Evolutionary conservation across 352 stramenopile species (phyloP).

Genomic region (Phytophthora parvispora): DNA sequence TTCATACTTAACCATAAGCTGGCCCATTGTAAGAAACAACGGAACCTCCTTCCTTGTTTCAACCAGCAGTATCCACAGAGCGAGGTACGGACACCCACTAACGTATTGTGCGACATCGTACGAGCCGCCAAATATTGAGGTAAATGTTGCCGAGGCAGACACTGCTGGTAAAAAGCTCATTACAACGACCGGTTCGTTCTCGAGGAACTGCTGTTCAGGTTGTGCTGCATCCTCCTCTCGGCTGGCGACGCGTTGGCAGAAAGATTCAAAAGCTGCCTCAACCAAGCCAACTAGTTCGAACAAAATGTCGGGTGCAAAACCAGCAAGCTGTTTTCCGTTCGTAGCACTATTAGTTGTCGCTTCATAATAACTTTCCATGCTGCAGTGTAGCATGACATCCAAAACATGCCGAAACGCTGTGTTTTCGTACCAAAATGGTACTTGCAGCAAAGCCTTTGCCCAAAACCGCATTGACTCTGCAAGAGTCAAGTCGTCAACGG

Average conservation of each 20-base stretch:
- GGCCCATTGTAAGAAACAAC: constrained; percentile 72
- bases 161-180: constrained; percentile 77
- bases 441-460: constrained; percentile 70
- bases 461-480: constrained; percentile 62
- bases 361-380: constrained; percentile 54
- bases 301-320: constrained; percentile 22
- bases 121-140: constrained; percentile 74
- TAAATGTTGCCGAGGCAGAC: constrained; percentile 50
- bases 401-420: constrained; percentile 71
- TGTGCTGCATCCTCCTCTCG: constrained; percentile 39
- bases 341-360: background rate
- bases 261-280: constrained; percentile 45
- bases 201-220: constrained; percentile 42
- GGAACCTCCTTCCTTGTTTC: constrained; percentile 84
- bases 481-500: constrained; percentile 46
- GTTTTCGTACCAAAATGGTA: constrained; percentile 87
- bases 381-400: constrained; percentile 76
- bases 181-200: constrained; percentile 42
- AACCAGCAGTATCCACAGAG: constrained; percentile 74
- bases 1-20: constrained; percentile 80
- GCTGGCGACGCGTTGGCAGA: constrained; percentile 46
- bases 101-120: constrained; percentile 77
- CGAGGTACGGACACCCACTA: constrained; percentile 66
- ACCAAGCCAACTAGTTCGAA: constrained; percentile 50
- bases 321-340: background rate